Conservation (phyloP, 2,329 filamentous ascomycete species). For the Amylocarpus encephaloides region DNA sequence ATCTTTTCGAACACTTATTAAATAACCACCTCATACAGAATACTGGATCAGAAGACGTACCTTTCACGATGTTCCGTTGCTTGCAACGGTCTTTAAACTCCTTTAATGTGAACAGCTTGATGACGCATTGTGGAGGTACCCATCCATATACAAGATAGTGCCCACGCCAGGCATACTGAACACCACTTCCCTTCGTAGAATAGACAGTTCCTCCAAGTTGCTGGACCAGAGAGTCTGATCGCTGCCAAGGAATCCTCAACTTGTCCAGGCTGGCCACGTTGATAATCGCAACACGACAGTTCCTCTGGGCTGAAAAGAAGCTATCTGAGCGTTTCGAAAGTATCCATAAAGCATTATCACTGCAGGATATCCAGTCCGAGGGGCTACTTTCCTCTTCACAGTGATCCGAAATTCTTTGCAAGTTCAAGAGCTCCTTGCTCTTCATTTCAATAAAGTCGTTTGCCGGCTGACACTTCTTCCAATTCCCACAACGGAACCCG, state of each 20-base stretch:
- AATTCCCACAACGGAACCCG: not conserved
- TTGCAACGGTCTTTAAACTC: not conserved
- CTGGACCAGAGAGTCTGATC: not conserved
- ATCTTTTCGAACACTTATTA: too few species aligned
- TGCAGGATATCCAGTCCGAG: not conserved
- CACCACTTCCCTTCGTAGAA: not conserved
- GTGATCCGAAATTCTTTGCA: not conserved
- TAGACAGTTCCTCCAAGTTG: not conserved
- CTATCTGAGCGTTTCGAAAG: not conserved
- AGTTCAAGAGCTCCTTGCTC: not conserved
- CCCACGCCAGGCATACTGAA: not conserved
- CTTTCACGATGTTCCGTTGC: too few species aligned
- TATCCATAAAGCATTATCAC: not conserved
- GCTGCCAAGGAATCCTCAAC: not conserved
- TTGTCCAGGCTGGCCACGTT: not conserved
- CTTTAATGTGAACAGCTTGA: not conserved
- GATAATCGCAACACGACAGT: not conserved
- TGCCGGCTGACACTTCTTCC: not conserved
- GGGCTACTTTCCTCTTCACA: not conserved
- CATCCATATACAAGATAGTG: not conserved
- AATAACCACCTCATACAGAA: too few species aligned
- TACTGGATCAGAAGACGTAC: too few species aligned
- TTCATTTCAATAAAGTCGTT: not conserved
- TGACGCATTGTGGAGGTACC: not conserved
- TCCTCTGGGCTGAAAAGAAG: not conserved